Evolutionary conservation across 805 yeast genomes (phyloP), one percentile per base, ranked within the genome.

Genomic region (Pachysolen tannophilus): DNA sequence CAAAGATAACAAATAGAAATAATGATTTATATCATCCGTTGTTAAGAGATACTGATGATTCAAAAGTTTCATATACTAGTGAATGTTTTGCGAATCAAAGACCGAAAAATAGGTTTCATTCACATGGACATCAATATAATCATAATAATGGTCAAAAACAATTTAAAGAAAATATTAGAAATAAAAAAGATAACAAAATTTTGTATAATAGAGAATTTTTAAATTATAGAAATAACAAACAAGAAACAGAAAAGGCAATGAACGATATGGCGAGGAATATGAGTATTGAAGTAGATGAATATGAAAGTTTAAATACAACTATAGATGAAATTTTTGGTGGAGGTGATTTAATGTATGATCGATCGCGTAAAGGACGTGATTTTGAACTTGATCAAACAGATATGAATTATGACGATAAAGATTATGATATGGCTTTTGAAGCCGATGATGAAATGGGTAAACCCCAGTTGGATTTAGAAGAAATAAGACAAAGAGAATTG

Each of bases 311-410:
- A 32, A 34, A 37, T 3, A 32, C 24, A 15, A 29, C 40, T 3
- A 37, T 37, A n/a, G 40, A 37, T 30, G 30, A 33, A 16, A 37
- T 37, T 9, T 29, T 37, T 7, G 36, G 36, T 15, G 33, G 33
- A 24, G 26, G 40, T 13, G 40, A 37, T 25, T 33, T 26, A 23
- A 33, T 37, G 13, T 37, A 37, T 20, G 37, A 37, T n/a, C 11
- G 21, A 13, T 21, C 21, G 11, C 13, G 29, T 11, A 24, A 34
- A 15, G 34, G 37, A 4, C 28, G 26, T 13, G 20, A 28, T 32
- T 37, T 37, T 16, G 40, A 37, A 13, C 13, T 23, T 15, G 40
- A 37, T 4, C 24, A 9, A 15, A 25, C 14, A 8, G 24, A n/a
- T n/a, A 15, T 24, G 8, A 32, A 25, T 4, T 21, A 25, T 13